These are phyloP conservation scores for Ophiostoma australiae DNA, from an alignment of 2,329 filamentous ascomycete genomes.

Conservation along the genomic window DNA sequence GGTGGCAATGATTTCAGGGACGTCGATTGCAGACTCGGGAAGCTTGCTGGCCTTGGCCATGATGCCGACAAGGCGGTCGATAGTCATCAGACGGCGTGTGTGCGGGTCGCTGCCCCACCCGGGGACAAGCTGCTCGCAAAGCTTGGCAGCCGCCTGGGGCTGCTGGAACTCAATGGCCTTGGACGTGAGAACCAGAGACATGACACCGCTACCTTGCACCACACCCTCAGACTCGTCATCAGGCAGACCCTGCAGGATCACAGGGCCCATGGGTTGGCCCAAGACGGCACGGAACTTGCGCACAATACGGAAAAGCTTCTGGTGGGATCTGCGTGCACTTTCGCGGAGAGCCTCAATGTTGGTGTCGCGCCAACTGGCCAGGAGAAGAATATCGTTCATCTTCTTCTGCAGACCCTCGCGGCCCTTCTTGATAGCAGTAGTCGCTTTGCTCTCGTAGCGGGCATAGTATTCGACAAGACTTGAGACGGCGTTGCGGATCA, in stretches of 20 bases:
- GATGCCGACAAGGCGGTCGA: constrained; percentile 62
- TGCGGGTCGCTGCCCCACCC: constrained; percentile 37
- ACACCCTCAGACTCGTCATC: constrained; percentile 39
- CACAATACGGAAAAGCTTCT: constrained; percentile 85
- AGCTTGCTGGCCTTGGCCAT: constrained; percentile 47
- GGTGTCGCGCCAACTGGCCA: constrained; percentile 97
- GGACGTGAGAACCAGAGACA: constrained; percentile 8
- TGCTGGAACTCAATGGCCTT: constrained; percentile 13
- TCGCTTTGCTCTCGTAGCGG: constrained; percentile 63
- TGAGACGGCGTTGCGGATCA: constrained; percentile 59
- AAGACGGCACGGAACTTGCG: constrained; percentile 81
- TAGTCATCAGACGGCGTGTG: constrained; percentile 65
- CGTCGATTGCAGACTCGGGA: constrained; percentile 46
- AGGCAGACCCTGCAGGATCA: constrained; percentile 57
- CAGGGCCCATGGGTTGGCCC: constrained; percentile 64
- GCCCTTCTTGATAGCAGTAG: constrained; percentile 61
- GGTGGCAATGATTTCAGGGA: constrained; percentile 55
- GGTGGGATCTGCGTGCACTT: constrained; percentile 83
- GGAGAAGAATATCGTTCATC: constrained; percentile 84
- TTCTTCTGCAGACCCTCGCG: constrained; percentile 76
- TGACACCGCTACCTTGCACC: constrained; percentile 22
- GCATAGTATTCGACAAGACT: constrained; percentile 75
- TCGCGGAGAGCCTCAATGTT: constrained; percentile 86
- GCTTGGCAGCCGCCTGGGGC: constrained; percentile 30
- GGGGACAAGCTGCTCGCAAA: constrained; percentile 37